Percentiles rank a stretch among this genome's conserved stretches.
Conservation (phyloP, 345 rosid genomes). For the Turnera subulata region DNA sequence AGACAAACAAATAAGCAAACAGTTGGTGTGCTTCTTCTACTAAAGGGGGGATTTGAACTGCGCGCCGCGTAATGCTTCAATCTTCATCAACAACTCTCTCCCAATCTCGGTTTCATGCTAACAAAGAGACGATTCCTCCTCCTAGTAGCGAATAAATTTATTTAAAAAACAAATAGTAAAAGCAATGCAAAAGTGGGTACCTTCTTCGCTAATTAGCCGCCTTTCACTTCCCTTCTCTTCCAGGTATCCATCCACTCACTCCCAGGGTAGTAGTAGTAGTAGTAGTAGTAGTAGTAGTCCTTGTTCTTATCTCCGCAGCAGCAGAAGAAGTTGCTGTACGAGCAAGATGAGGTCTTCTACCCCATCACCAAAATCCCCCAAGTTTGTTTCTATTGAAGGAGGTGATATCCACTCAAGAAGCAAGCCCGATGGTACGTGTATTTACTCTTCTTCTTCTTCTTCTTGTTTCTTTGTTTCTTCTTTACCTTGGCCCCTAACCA, state of each 20-base stretch:
- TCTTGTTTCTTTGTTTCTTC: background rate
- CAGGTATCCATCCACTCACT: background rate
- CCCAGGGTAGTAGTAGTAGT: too few species aligned
- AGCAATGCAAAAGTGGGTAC: background rate
- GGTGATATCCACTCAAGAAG: conserved; percentile 34
- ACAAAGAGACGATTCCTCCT: too few species aligned
- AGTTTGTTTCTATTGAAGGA: conserved; percentile 51
- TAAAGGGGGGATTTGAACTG: too few species aligned
- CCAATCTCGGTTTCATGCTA: too few species aligned
- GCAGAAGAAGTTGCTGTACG: conserved; percentile 21
- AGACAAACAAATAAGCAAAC: too few species aligned
- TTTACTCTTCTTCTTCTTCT: background rate
- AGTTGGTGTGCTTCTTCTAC: too few species aligned
- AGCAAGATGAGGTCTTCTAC: conserved; percentile 47
- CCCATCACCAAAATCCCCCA: conserved; percentile 36
- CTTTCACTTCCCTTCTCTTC: background rate
- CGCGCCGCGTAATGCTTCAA: too few species aligned
- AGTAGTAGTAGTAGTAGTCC: too few species aligned
- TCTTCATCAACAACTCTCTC: too few species aligned
- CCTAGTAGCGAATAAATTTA: too few species aligned
- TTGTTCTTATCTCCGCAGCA: background rate
- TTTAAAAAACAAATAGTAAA: too few species aligned
- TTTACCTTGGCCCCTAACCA: background rate
- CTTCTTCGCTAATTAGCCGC: background rate
- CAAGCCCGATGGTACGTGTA: conserved; percentile 46